phyloP scores from a whole-genome alignment of 163 green algal species.

The Chloromonas sp. region DNA sequence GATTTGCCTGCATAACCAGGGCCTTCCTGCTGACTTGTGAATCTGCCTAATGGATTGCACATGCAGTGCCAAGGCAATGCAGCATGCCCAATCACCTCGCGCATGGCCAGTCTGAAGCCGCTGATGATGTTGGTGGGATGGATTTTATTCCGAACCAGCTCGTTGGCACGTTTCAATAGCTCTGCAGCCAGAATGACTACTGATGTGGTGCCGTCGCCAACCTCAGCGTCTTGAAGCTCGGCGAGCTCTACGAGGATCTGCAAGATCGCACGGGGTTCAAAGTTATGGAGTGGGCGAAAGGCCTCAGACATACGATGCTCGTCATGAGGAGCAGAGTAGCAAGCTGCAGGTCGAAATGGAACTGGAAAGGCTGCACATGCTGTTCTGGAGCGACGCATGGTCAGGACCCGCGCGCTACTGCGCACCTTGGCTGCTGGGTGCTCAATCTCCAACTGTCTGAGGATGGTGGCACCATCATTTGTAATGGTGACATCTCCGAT shows the following conservation, averaged over 20 bases:
- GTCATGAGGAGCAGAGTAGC: not conserved
- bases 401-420: too few species aligned
- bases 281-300: too few species aligned
- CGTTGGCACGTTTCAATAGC: slow-evolving; percentile 91
- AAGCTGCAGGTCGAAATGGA: not conserved
- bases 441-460: slow-evolving; percentile 97
- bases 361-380: too few species aligned
- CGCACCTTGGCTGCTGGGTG: slow-evolving; percentile 96
- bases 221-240: slow-evolving; percentile 95
- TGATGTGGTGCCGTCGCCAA: slow-evolving; percentile 96
- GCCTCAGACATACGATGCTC: not conserved
- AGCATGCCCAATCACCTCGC: slow-evolving; percentile 58
- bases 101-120: slow-evolving; percentile 94
- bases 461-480: slow-evolving; percentile 99
- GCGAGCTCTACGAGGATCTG: slow-evolving; percentile 98
- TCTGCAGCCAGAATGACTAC: slow-evolving; percentile 97
- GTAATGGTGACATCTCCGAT: slow-evolving; percentile 99
- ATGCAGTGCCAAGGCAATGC: too few species aligned
- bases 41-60: too few species aligned
- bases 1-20: too few species aligned
- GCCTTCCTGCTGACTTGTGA: too few species aligned
- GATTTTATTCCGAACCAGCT: slow-evolving; percentile 93
- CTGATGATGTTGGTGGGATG: slow-evolving; percentile 98
- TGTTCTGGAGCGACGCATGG: too few species aligned
- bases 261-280: not conserved